Conservation (phyloP, 768 basidiomycete genomes). For the Mycena latifolia region DNA sequence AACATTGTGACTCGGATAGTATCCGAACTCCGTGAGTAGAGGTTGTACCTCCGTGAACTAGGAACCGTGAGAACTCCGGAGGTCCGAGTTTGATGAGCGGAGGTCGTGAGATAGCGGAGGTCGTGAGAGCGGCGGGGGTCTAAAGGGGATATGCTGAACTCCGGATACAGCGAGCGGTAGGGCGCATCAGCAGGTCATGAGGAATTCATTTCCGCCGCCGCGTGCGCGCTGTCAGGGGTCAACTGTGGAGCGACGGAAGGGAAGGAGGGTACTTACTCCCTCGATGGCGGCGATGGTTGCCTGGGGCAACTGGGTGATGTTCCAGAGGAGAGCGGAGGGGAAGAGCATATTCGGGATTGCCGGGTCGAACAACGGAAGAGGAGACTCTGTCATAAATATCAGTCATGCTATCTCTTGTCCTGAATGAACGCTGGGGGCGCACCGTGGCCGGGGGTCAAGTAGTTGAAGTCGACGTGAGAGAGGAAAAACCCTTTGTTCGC, state of each 20-base stretch:
- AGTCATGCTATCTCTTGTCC: neutral
- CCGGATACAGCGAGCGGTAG: no score
- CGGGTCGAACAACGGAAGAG: neutral
- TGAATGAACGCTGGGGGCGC: neutral
- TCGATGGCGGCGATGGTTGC: slow-evolving; percentile 5
- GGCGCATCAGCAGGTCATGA: slow-evolving; percentile 8
- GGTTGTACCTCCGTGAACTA: no score
- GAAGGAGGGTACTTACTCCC: neutral
- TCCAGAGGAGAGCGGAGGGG: slow-evolving; percentile 10
- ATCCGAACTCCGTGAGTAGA: no score
- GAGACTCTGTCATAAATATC: neutral
- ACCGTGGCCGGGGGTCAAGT: slow-evolving; percentile 1
- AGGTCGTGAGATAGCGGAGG: no score
- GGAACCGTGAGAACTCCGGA: no score
- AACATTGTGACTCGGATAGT: no score
- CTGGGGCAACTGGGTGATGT: neutral
- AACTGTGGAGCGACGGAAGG: neutral
- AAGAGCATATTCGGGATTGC: neutral
- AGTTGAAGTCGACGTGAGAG: neutral
- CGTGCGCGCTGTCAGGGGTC: slow-evolving; percentile 5
- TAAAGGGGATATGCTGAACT: no score
- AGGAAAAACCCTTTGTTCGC: neutral
- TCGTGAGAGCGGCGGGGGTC: no score
- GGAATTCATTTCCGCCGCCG: slow-evolving; percentile 16
- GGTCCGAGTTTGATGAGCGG: no score